phyloP scores from a whole-genome alignment of 768 basidiomycete species.

The Boletus sensibilis region DNA sequence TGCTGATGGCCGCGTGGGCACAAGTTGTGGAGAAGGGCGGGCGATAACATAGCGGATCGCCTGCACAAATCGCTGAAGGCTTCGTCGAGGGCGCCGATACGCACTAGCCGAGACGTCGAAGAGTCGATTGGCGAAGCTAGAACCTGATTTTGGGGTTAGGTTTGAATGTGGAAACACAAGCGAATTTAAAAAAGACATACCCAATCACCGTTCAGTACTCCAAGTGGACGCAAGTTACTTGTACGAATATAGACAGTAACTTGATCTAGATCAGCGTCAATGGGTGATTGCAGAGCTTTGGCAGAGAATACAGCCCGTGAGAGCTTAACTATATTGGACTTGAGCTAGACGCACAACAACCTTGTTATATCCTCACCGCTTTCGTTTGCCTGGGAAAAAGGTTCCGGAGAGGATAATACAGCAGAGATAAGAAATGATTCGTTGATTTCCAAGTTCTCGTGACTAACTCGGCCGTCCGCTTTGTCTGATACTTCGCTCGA shows the following conservation, averaged over 20 bases:
- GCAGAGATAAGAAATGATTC: constrained; percentile 67
- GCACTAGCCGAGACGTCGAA: constrained; percentile 50
- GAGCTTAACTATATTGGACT: background rate
- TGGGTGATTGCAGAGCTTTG: constrained; percentile 33
- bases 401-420: constrained; percentile 31
- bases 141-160: constrained; percentile 40
- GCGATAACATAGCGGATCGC: constrained; percentile 39
- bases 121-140: constrained; percentile 42
- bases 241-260: constrained; percentile 61
- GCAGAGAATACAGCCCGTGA: constrained; percentile 28
- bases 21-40: constrained; percentile 56
- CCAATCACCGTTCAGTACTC: constrained; percentile 77
- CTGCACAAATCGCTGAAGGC: constrained; percentile 37
- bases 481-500: constrained; percentile 2
- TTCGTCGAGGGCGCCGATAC: constrained; percentile 53
- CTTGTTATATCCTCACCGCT: constrained; percentile 4
- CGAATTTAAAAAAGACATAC: constrained; percentile 37
- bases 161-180: background rate
- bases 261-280: constrained; percentile 44
- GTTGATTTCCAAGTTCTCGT: constrained; percentile 63
- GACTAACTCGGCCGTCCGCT: constrained; percentile 11
- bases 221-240: constrained; percentile 61
- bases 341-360: background rate
- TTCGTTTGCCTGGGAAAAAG: constrained; percentile 6
- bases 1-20: constrained; percentile 28